Evolutionary conservation across 2,329 filamentous ascomycete genomes (phyloP), one percentile per base, ranked within the genome.

Genomic region (Talaromyces sp.): DNA sequence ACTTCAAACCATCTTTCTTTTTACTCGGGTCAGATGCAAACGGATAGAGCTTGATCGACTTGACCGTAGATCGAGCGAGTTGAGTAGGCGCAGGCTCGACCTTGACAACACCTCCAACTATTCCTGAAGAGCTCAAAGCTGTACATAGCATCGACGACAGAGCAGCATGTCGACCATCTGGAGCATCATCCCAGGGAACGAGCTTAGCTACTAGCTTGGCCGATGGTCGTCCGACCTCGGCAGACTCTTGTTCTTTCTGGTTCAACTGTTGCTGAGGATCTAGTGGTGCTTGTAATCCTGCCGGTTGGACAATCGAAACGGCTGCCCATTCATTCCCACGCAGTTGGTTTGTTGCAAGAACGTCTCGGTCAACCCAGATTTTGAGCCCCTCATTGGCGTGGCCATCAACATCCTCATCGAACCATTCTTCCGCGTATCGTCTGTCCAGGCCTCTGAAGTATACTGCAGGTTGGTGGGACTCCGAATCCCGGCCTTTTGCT

Each of bases 241-340:
- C 82, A 58, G 78, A 76, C 61, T 83, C 81, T 25, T 84, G 82
- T 57, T 90, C 88, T 60, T 86, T 86, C 66, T 93, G 89, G 55
- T 84, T 81, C 54, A 63, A 42, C 51, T 88, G 84, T 67, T 88
- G 87, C 62, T 85, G 82, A 53, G 89, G 85, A 69, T 92, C 90
- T 1, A 87, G 77, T 0, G 88, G 85, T 61, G 87, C 82, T 66
- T 92, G 87, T 27, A 96, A 77, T 2, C 89, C 91, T 15, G 88
- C 86, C 39, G 93, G 92, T 67, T 88, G 90, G 58, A 98, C 84
- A n/a, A 97, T 79, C n/a, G 90, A 88, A n/a, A 97, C 88, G 15
- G 84, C 82, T 1, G 89, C 92, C 81, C 88, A 96, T 56, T 84
- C 89, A 11, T 90, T 82, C 0, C 91, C 92, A 66, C 88, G 85